A percentile compares a stretch with the other conserved stretches of the same genome.
These are phyloP conservation scores for Taxawa tesnikishii DNA, from an alignment of 2,329 filamentous ascomycete species.

Conservation along the genomic window DNA sequence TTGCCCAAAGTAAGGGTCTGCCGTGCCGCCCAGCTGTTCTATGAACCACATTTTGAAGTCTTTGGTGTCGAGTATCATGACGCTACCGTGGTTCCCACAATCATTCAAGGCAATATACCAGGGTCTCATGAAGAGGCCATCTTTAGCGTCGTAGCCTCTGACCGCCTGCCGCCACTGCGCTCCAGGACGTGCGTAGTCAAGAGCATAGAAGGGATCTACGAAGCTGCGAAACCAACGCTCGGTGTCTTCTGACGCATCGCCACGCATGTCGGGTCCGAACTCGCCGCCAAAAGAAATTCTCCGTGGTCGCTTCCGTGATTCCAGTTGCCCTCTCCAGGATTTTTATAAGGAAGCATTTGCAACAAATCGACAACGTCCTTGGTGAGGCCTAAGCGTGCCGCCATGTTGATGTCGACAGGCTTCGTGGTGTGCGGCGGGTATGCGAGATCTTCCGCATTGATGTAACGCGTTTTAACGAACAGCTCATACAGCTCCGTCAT, in stretches of 20 bases:
- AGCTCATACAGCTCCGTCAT: conserved; percentile 3
- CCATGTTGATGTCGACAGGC: neutral
- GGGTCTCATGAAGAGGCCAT: conserved; percentile 3
- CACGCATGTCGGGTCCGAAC: conserved; percentile 3
- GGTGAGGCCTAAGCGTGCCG: conserved; percentile 1
- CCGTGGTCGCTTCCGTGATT: conserved; percentile 3
- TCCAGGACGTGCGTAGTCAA: neutral
- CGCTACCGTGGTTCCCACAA: conserved; percentile 3
- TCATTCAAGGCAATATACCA: conserved; percentile 4
- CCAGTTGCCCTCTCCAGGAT: neutral
- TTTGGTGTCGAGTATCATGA: conserved; percentile 5
- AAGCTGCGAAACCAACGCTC: conserved; percentile 1
- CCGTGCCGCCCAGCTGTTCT: too few relatives aligned
- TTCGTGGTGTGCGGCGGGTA: conserved; percentile 2
- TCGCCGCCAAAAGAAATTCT: conserved; percentile 4
- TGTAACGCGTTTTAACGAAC: conserved; percentile 4
- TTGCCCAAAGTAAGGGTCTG: too few relatives aligned
- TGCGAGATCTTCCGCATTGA: neutral
- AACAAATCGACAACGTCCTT: conserved; percentile 6
- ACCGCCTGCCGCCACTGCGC: too few relatives aligned
- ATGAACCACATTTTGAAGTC: too few relatives aligned
- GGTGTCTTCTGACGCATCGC: neutral
- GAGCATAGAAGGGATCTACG: conserved; percentile 1
- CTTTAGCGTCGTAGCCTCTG: neutral
- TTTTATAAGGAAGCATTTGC: conserved; percentile 4